Evolutionary conservation across 2,329 filamentous ascomycete genomes (phyloP), one percentile per base, ranked within the genome.

Genomic region (Phialophora verrucosa): DNA sequence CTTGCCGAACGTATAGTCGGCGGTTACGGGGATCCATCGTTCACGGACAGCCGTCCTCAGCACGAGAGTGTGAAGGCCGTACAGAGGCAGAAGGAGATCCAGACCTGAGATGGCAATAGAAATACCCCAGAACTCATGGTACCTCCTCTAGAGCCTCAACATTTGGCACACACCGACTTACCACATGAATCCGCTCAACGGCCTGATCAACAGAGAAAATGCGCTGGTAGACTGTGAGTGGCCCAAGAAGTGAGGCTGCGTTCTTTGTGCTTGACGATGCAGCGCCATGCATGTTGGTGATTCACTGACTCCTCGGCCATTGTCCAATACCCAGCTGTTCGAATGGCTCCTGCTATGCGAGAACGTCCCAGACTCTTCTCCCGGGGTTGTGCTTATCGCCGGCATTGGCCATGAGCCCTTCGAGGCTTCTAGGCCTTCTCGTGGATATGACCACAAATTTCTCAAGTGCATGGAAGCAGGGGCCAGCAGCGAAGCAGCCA

Each of bases 401-500:
- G 20, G 49, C 49, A 12, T 51, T 51, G 49, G 20, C 20, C 49
- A 12, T 20, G 10, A 27, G 20, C 11, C 25, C 11, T 23, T 29
- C 20, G 23, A 51, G 44, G 14, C 49, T 17, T 8, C 38, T 8
- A 44, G 38, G 35, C 35, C 38, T n/a, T 44, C 38, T 44, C 17
- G 1, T 44, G 38, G 17, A 44, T 3, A 44, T 44, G 38, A 20
- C 38, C 17, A 44, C 1, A n/a, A 42, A 44, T 44, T 44, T 44
- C 38, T n/a, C 14, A 44, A 44, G 38, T 44, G 38, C 38, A 44
- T 17, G 17, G 38, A 44, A 44, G 38, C 38, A 44, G 38, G 38
- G 38, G 38, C 38, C 14, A n/a, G 38, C 38, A 44, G 17, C 49
- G 14, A 10, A 59, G 72, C 80, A 87, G 82, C 76, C 35, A 58